Percentiles rank a stretch among this genome's conserved stretches.
Evolutionary conservation across 169 alveolate species (phyloP).

Genomic region (Cryptosporidium muris): DNA sequence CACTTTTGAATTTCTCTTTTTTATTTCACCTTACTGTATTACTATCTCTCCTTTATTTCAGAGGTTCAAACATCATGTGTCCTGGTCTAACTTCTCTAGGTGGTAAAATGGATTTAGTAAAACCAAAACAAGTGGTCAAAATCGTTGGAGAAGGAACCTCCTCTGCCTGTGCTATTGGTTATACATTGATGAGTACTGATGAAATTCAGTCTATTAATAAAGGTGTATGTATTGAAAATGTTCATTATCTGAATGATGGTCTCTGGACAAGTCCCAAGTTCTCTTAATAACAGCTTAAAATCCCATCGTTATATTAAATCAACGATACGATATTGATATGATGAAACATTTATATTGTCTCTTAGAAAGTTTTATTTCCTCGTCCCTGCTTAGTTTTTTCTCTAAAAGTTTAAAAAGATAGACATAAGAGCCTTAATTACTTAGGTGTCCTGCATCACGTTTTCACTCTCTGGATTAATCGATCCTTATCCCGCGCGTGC

Average conservation of each 20-base stretch:
- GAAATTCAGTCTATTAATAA: constrained; percentile 88
- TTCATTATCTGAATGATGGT: constrained; percentile 93
- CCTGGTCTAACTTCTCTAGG: constrained; percentile 97
- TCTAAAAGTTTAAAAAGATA: too few relatives aligned
- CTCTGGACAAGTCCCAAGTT: constrained; percentile 86
- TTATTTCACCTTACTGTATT: too few relatives aligned
- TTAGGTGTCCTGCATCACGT: too few relatives aligned
- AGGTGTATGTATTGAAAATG: constrained; percentile 92
- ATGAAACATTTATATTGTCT: too few relatives aligned
- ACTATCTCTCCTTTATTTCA: too few relatives aligned
- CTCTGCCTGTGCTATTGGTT: constrained; percentile 95
- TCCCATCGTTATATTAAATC: background rate
- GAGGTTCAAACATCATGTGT: constrained; percentile 95
- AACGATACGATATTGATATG: too few relatives aligned
- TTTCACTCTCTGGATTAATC: too few relatives aligned
- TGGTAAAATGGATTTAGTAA: constrained; percentile 92
- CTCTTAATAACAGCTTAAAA: background rate
- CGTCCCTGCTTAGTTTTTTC: too few relatives aligned
- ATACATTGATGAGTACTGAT: constrained; percentile 91
- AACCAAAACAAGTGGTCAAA: constrained; percentile 82
- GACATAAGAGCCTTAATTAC: too few relatives aligned
- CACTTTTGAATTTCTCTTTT: too few relatives aligned
- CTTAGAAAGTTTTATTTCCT: too few relatives aligned
- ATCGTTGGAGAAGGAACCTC: constrained; percentile 91
- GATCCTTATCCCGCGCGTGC: too few relatives aligned